Conservation (phyloP, 2,329 filamentous ascomycete genomes). For the Daldinia eschscholtzii region DNA sequence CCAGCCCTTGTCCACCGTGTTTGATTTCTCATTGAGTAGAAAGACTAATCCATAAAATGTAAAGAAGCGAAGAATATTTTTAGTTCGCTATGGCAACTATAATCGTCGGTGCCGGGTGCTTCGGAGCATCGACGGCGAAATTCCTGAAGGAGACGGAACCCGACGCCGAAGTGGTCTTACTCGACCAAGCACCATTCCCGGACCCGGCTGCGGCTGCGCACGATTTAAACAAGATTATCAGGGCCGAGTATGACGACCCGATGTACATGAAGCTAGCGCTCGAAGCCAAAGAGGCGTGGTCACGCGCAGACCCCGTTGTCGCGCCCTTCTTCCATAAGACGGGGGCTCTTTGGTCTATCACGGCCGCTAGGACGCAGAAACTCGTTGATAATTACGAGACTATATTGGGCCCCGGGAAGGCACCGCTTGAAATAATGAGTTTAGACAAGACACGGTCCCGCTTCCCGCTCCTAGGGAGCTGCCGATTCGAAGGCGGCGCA, state of each 20-base stretch:
- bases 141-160: conserved; percentile 65
- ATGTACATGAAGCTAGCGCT: conserved; percentile 72
- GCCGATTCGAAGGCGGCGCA: conserved; percentile 8
- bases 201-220: conserved; percentile 72
- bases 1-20: not conserved
- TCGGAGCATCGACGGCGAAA: conserved; percentile 72
- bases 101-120: conserved; percentile 72
- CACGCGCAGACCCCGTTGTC: conserved; percentile 64
- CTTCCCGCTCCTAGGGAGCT: conserved; percentile 52
- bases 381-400: conserved; percentile 67
- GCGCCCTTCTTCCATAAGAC: conserved; percentile 69
- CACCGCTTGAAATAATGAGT: conserved; percentile 59
- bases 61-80: not conserved
- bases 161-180: conserved; percentile 63
- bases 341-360: conserved; percentile 68
- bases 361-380: conserved; percentile 62
- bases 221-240: conserved; percentile 79
- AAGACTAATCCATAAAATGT: not conserved
- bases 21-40: not conserved
- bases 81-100: conserved; percentile 7
- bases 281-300: conserved; percentile 70
- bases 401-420: conserved; percentile 48
- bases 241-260: conserved; percentile 73
- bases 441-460: conserved; percentile 61
- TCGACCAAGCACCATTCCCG: conserved; percentile 67